Evolutionary conservation across 108 stramenopile species (phyloP).

Genomic region (Phaeodactylum tricornutum): DNA sequence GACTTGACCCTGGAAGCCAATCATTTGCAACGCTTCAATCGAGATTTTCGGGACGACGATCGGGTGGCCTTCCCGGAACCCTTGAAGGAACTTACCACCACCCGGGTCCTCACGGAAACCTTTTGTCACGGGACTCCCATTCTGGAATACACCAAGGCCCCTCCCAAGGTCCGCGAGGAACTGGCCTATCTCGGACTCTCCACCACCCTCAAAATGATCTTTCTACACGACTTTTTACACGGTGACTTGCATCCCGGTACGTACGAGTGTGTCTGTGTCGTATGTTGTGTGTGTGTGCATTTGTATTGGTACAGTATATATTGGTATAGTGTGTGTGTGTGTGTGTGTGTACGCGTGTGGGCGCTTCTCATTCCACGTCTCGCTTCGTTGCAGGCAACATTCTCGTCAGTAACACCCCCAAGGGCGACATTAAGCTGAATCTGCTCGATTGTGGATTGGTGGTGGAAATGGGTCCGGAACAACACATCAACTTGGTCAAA

Average conservation of each 20-base stretch:
- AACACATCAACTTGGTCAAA: conserved; percentile 74
- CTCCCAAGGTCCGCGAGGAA: conserved; percentile 33
- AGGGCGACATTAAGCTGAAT: conserved; percentile 43
- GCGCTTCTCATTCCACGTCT: no score
- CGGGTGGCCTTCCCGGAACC: conserved; percentile 62
- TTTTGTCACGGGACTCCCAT: conserved; percentile 79
- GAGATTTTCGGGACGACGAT: conserved; percentile 57
- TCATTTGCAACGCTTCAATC: conserved; percentile 59
- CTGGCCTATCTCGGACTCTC: conserved; percentile 62
- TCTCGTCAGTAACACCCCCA: conserved; percentile 44
- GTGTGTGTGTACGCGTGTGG: no score
- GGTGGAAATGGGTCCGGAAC: conserved; percentile 71
- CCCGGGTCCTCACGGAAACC: conserved; percentile 71
- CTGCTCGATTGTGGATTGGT: conserved; percentile 82
- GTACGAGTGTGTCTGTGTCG: conserved; percentile 5
- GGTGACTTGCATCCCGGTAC: conserved; percentile 73
- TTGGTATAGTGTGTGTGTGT: no score
- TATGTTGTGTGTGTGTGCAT: neutral
- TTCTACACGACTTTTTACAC: conserved; percentile 57
- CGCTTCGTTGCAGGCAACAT: conserved; percentile 79
- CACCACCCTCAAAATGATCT: conserved; percentile 87
- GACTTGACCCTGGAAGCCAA: conserved; percentile 76
- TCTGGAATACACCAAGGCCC: conserved; percentile 39
- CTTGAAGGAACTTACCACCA: conserved; percentile 56
- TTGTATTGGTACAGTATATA: neutral